Conservation (phyloP, 345 rosid species). For the Gossypium longicalyx region DNA sequence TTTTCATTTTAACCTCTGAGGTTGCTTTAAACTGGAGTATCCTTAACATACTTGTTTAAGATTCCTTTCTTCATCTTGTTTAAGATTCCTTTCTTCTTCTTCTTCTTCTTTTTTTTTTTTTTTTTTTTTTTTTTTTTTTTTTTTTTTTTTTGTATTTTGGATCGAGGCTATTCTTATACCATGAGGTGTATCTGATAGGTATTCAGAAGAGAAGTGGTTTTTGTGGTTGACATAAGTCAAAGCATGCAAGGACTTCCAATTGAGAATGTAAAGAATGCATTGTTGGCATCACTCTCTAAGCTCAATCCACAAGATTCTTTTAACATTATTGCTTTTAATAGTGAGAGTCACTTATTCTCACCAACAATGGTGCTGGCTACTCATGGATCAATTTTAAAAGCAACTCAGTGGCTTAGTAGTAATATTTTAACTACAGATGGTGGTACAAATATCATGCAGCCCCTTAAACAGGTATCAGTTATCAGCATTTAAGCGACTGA, state of each 20-base stretch:
- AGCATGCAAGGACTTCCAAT: slow-evolving; percentile 77
- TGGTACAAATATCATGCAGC: slow-evolving; percentile 64
- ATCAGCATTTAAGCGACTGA: slow-evolving; percentile 24
- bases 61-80: no score
- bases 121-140: no score
- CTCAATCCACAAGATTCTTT: slow-evolving; percentile 68
- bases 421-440: slow-evolving; percentile 48
- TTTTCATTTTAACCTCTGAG: background rate
- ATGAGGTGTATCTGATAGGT: slow-evolving; percentile 38
- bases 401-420: slow-evolving; percentile 55
- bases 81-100: no score
- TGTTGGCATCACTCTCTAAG: slow-evolving; percentile 46
- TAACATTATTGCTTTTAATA: slow-evolving; percentile 82
- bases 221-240: slow-evolving; percentile 72
- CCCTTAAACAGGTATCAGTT: slow-evolving; percentile 56
- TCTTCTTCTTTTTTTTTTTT: no score
- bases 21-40: background rate
- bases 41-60: background rate
- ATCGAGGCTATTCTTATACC: background rate
- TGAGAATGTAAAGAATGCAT: slow-evolving; percentile 55
- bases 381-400: slow-evolving; percentile 42
- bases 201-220: slow-evolving; percentile 67
- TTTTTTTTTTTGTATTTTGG: background rate
- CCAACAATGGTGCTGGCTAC: slow-evolving; percentile 64
- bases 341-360: slow-evolving; percentile 55